phyloP scores from a whole-genome alignment of 257 asterid species.

The Eustoma russellianum region DNA sequence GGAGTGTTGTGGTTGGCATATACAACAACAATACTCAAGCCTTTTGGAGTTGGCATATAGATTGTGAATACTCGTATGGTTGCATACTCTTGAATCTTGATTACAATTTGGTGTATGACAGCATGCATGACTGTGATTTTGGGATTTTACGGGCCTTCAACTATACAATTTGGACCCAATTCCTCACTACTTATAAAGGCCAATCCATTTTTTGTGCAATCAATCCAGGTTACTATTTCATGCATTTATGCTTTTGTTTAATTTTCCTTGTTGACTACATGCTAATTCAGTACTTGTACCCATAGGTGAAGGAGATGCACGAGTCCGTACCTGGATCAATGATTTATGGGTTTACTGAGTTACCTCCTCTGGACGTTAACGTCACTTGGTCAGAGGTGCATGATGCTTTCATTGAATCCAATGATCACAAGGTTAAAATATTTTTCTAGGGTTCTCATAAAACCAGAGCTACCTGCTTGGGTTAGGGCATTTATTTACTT shows the following conservation, averaged over 20 bases:
- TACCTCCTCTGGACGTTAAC: slow-evolving; percentile 16
- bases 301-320: slow-evolving; percentile 11
- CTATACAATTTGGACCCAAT: slow-evolving; percentile 12
- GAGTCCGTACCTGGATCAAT: slow-evolving; percentile 13
- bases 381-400: slow-evolving; percentile 19
- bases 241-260: too few relatives aligned
- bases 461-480: neutral
- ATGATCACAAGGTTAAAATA: slow-evolving; percentile 9
- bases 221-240: slow-evolving; percentile 9
- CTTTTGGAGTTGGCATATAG: too few relatives aligned
- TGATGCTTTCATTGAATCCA: slow-evolving; percentile 11
- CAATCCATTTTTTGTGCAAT: slow-evolving; percentile 17
- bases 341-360: slow-evolving; percentile 13
- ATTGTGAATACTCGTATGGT: too few relatives aligned
- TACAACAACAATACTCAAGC: too few relatives aligned
- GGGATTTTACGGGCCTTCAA: slow-evolving; percentile 22
- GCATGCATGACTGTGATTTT: slow-evolving; percentile 15
- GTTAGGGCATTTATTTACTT: neutral
- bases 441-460: neutral
- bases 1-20: too few relatives aligned
- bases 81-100: neutral
- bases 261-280: neutral
- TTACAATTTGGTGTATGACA: slow-evolving; percentile 8
- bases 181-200: slow-evolving; percentile 11
- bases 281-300: neutral